Percentiles rank a stretch among this genome's conserved stretches.
These are phyloP conservation scores for Daedaleopsis sinensis DNA, from an alignment of 768 basidiomycete genomes.

Conservation along the genomic window DNA sequence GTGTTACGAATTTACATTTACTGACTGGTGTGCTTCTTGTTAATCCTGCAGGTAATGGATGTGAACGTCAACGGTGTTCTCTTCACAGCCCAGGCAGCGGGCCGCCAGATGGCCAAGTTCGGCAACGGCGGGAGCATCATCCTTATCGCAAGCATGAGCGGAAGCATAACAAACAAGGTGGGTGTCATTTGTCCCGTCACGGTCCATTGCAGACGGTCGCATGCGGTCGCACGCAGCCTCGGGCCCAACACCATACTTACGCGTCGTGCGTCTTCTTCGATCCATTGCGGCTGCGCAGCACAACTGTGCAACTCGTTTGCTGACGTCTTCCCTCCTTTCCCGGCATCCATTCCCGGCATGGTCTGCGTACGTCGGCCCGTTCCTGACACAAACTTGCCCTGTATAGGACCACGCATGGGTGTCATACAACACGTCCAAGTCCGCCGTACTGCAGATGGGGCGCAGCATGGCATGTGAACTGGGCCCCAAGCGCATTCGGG, in stretches of 20 bases:
- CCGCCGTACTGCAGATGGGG: constrained; percentile 78
- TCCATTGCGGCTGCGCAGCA: neutral
- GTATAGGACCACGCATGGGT: constrained; percentile 73
- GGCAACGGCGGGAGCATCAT: constrained; percentile 43
- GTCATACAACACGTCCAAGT: constrained; percentile 78
- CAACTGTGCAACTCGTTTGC: neutral
- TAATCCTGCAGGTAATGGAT: constrained; percentile 52
- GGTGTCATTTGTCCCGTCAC: neutral
- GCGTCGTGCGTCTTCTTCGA: neutral
- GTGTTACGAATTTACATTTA: constrained; percentile 1
- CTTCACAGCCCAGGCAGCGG: constrained; percentile 40
- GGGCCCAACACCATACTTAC: neutral
- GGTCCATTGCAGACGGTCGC: constrained; percentile 11
- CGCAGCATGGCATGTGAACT: constrained; percentile 85
- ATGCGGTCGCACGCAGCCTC: neutral
- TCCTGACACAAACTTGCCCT: neutral
- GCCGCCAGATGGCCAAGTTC: constrained; percentile 38
- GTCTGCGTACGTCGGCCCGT: neutral
- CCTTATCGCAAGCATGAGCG: constrained; percentile 47
- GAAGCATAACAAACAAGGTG: constrained; percentile 67
- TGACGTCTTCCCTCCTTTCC: neutral
- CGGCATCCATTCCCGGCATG: neutral
- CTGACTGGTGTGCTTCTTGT: neutral
- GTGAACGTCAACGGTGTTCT: constrained; percentile 56
- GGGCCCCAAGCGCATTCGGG: constrained; percentile 64